Percentiles rank a stretch among this genome's conserved stretches.
Evolutionary conservation across 192 early-diverging fungal species (phyloP).

Genomic region (Powellomyces hirtus): DNA sequence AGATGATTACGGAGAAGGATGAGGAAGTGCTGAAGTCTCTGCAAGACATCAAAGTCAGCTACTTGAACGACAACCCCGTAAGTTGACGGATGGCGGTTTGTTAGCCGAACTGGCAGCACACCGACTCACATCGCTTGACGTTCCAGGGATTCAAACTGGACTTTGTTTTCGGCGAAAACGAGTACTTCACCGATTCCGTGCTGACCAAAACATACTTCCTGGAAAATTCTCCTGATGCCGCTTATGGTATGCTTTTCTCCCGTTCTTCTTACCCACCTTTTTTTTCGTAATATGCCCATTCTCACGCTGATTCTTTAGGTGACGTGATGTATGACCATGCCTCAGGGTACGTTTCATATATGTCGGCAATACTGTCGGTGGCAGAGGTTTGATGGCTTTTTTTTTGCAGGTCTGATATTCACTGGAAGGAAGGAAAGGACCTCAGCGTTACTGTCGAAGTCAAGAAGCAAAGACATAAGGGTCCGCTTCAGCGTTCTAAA

Average conservation of each 20-base stretch:
- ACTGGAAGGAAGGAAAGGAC: slow-evolving; percentile 98
- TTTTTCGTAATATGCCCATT: not conserved
- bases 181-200: slow-evolving; percentile 81
- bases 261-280: not conserved
- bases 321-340: slow-evolving; percentile 91
- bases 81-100: not conserved
- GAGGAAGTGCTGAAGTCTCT: slow-evolving; percentile 85
- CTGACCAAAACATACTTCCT: slow-evolving; percentile 95
- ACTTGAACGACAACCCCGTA: slow-evolving; percentile 77
- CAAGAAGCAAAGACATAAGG: slow-evolving; percentile 99
- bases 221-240: slow-evolving; percentile 63
- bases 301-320: slow-evolving; percentile 43
- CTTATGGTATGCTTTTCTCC: too few relatives aligned
- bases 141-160: slow-evolving; percentile 93
- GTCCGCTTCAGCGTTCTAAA: slow-evolving; percentile 31
- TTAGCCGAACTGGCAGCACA: not conserved
- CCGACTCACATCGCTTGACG: slow-evolving; percentile 23
- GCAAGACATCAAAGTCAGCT: slow-evolving; percentile 81
- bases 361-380: not conserved
- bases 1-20: slow-evolving; percentile 89
- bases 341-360: slow-evolving; percentile 56
- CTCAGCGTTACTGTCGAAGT: slow-evolving; percentile 90
- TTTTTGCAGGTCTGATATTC: slow-evolving; percentile 60
- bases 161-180: slow-evolving; percentile 88
- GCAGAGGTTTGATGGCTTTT: not conserved